phyloP scores from a whole-genome alignment of 2,329 filamentous ascomycete genomes.

The Elsinoe fawcettii region DNA sequence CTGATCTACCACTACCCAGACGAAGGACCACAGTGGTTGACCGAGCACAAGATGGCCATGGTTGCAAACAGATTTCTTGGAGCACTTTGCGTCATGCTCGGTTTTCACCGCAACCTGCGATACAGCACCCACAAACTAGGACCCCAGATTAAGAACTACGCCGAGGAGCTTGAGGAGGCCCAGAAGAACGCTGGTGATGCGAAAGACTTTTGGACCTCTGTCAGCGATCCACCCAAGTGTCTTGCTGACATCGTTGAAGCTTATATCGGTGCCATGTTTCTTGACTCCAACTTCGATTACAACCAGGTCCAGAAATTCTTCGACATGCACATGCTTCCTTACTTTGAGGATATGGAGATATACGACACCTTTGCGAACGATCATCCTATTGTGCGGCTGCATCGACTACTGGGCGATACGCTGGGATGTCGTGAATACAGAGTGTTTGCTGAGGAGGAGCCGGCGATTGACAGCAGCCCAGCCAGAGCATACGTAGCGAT shows the following conservation, averaged over 20 bases:
- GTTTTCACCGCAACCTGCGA: conserved; percentile 66
- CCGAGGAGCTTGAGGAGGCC: conserved; percentile 50
- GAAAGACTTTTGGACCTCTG: conserved; percentile 62
- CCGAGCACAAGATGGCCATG: conserved; percentile 99
- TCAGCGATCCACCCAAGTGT: conserved; percentile 61
- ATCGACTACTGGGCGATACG: conserved; percentile 53
- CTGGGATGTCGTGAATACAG: conserved; percentile 60
- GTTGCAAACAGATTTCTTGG: conserved; percentile 92
- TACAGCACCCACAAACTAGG: conserved; percentile 44
- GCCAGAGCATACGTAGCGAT: conserved; percentile 58
- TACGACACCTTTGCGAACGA: conserved; percentile 83
- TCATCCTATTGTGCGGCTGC: conserved; percentile 65
- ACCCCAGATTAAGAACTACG: conserved; percentile 47
- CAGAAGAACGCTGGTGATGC: conserved; percentile 42
- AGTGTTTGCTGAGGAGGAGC: conserved; percentile 46
- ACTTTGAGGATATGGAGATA: conserved; percentile 75
- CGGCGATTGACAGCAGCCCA: conserved; percentile 40
- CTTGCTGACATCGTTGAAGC: conserved; percentile 85
- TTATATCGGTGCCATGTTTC: conserved; percentile 81
- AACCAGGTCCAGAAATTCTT: conserved; percentile 69
- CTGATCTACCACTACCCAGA: conserved; percentile 69
- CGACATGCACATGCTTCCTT: conserved; percentile 61
- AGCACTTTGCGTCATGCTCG: conserved; percentile 68
- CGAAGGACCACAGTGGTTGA: conserved; percentile 91
- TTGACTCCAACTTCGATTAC: conserved; percentile 79